Conservation (phyloP, 352 stramenopile genomes). For the Phytophthora sojae region DNA sequence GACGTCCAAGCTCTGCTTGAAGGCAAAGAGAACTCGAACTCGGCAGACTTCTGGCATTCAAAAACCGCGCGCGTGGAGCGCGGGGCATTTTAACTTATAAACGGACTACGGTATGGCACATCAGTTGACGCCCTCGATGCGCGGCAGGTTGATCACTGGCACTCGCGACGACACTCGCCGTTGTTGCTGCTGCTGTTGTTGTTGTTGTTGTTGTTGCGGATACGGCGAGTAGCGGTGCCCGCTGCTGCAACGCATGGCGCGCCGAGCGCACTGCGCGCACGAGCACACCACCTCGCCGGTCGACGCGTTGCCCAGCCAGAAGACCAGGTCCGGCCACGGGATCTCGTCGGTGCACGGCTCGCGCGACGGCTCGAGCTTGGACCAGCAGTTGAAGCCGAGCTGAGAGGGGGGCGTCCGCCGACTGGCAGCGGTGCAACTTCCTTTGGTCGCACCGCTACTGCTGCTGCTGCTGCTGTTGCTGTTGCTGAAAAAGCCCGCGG, state of each 20-base stretch:
- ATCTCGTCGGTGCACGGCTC: conserved; percentile 68
- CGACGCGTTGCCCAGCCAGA: conserved; percentile 59
- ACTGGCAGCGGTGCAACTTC: conserved; percentile 19
- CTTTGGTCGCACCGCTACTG: conserved; percentile 17
- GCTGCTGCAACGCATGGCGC: conserved; percentile 23
- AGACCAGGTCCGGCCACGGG: conserved; percentile 61
- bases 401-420: neutral
- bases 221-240: conserved; percentile 48
- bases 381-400: conserved; percentile 16
- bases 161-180: conserved; percentile 62
- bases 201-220: neutral
- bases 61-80: conserved; percentile 1
- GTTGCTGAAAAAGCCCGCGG: conserved; percentile 27
- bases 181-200: conserved; percentile 20
- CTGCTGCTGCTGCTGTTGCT: neutral
- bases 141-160: conserved; percentile 59
- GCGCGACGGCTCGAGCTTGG: conserved; percentile 52
- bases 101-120: conserved; percentile 12
- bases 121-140: conserved; percentile 75
- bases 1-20: neutral
- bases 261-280: conserved; percentile 40
- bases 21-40: neutral
- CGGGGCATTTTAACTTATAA: conserved; percentile 28
- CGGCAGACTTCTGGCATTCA: conserved; percentile 7
- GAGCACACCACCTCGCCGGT: conserved; percentile 60